A percentile compares a stretch with the other conserved stretches of the same genome.
Conservation (phyloP, 2,329 filamentous ascomycete species). For the Biscogniauxia marginata region DNA sequence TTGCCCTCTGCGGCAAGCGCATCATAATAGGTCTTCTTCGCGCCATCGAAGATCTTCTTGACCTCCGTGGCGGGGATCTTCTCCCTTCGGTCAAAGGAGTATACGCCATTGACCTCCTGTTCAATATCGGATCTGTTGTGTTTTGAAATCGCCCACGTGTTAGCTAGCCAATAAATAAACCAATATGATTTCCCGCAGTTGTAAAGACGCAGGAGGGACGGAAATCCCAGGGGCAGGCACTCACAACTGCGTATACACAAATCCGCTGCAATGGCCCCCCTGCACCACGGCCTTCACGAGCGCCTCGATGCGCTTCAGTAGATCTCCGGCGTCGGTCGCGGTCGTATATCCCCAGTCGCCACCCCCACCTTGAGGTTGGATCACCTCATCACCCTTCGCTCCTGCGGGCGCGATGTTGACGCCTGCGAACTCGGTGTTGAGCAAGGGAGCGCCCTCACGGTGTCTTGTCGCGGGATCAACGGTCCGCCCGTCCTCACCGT, state of each 20-base stretch:
- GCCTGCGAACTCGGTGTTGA: conserved; percentile 68
- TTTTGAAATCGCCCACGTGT: neutral
- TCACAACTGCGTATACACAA: conserved; percentile 67
- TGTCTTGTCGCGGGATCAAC: conserved; percentile 52
- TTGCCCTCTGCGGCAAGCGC: conserved; percentile 14
- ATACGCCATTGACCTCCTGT: conserved; percentile 67
- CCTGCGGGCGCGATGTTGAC: conserved; percentile 60
- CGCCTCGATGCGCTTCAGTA: conserved; percentile 57
- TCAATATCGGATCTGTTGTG: conserved; percentile 54
- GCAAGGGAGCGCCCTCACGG: conserved; percentile 53
- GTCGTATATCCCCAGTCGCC: conserved; percentile 69
- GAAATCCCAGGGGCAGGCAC: conserved; percentile 28
- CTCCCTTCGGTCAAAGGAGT: conserved; percentile 58
- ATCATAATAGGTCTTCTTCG: conserved; percentile 45
- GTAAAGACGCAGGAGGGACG: neutral
- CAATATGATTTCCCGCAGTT: neutral
- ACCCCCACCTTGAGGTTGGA: conserved; percentile 35
- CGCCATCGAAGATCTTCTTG: conserved; percentile 56
- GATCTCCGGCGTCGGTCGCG: conserved; percentile 56
- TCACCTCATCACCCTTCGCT: conserved; percentile 21
- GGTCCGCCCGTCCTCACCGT: conserved; percentile 13
- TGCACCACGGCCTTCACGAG: conserved; percentile 58
- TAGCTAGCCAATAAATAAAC: conserved; percentile 1
- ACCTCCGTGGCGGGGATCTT: conserved; percentile 59
- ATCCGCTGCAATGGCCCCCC: conserved; percentile 54